Evolutionary conservation across 179 eudicot species (phyloP).

Genomic region (Pouteria campechiana): DNA sequence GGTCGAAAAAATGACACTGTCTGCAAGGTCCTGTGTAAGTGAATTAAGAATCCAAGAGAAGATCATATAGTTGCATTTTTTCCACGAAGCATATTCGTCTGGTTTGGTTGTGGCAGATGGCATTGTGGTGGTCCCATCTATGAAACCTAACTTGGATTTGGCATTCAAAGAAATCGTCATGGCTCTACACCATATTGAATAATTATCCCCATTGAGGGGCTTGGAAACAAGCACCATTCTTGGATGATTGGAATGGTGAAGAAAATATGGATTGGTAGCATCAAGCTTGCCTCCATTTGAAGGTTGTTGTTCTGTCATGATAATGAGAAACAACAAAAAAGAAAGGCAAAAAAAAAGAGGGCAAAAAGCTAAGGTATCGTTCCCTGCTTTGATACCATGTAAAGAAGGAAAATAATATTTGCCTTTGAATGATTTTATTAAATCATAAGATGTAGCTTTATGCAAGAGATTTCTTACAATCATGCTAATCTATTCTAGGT

Average conservation of each 20-base stretch:
- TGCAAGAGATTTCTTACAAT: background rate
- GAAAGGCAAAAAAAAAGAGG: too few species aligned
- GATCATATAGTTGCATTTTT: conserved; percentile 2
- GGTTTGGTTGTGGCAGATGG: too few species aligned
- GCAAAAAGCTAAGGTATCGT: too few species aligned
- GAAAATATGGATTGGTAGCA: background rate
- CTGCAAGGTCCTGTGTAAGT: background rate
- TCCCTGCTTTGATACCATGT: background rate
- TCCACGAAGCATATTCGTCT: too few species aligned
- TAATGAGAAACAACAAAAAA: too few species aligned
- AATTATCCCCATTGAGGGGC: background rate
- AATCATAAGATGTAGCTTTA: background rate
- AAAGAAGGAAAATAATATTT: too few species aligned
- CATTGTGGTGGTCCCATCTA: background rate
- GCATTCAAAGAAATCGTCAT: background rate
- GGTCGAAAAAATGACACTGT: background rate
- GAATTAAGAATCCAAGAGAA: conserved; percentile 1
- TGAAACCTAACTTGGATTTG: background rate
- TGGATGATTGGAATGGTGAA: background rate
- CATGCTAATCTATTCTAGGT: background rate
- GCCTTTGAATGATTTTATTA: background rate
- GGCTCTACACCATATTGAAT: conserved; percentile 3
- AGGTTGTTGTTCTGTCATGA: background rate
- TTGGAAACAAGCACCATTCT: background rate
- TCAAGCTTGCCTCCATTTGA: background rate